Conservation (phyloP, 2,329 filamentous ascomycete species). For the Aspergillus piperis region DNA sequence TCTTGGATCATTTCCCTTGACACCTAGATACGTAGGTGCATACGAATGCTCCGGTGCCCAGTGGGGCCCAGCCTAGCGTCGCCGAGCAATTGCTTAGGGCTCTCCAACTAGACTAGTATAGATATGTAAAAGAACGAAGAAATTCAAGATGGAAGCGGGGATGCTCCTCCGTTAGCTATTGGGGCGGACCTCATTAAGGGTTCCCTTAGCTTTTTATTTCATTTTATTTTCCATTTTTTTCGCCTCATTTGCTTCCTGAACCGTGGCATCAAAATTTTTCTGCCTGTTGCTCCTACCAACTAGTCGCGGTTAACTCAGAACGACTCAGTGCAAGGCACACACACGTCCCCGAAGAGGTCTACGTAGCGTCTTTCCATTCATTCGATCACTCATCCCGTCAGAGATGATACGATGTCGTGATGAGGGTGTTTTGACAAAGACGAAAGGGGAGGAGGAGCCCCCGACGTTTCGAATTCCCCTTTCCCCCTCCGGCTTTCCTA, state of each 20-base stretch:
- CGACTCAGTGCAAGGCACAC: not conserved
- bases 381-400: not conserved
- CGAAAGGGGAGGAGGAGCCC: not conserved
- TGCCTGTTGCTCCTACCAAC: not conserved
- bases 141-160: not conserved
- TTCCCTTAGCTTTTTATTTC: not conserved
- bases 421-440: not conserved
- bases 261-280: slow-evolving; percentile 3
- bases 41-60: slow-evolving; percentile 23
- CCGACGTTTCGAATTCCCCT: not conserved
- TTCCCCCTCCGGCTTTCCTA: not conserved
- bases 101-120: not conserved
- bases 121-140: not conserved
- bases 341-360: not conserved
- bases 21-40: slow-evolving; percentile 21
- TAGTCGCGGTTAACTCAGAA: not conserved
- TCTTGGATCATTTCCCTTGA: not conserved
- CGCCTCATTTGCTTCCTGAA: not conserved
- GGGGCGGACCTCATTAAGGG: not conserved
- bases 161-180: not conserved
- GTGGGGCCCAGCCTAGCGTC: slow-evolving; percentile 13
- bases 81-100: not conserved
- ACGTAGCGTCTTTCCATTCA: not conserved
- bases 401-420: not conserved
- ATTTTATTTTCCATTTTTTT: not conserved